Conservation (phyloP, 1,284 basidiomycete genomes). For the Trametes versicolor region DNA sequence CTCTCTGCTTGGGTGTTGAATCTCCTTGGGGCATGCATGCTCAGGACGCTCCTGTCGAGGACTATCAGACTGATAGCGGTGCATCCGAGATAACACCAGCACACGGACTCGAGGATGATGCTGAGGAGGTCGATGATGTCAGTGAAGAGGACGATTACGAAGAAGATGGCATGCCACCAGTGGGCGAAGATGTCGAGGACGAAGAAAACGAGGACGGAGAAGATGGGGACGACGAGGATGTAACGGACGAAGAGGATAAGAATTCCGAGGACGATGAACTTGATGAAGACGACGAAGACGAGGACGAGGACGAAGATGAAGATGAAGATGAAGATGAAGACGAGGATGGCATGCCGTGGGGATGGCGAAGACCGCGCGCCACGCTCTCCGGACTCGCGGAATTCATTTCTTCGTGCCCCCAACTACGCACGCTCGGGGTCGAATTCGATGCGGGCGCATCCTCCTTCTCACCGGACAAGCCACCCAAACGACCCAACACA, state of each 20-base stretch:
- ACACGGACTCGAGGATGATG: too few relatives aligned
- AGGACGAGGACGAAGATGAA: background rate
- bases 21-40: background rate
- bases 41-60: background rate
- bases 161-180: background rate
- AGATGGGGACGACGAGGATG: background rate
- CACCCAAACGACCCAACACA: too few relatives aligned
- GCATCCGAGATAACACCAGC: background rate
- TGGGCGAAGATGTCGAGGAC: too few relatives aligned
- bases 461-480: background rate
- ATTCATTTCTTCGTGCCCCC: background rate
- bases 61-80: background rate
- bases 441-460: background rate
- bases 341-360: background rate
- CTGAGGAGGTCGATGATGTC: background rate
- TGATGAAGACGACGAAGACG: background rate
- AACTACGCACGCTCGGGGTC: background rate
- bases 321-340: background rate
- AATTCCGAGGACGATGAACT: background rate
- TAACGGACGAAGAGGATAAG: too few relatives aligned
- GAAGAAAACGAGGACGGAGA: background rate
- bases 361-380: background rate
- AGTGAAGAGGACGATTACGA: background rate
- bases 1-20: background rate
- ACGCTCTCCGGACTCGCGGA: background rate